A percentile compares a stretch with the other conserved stretches of the same genome.
Conservation (phyloP, 2,329 filamentous ascomycete genomes). For the Chalaropsis thielavioides region DNA sequence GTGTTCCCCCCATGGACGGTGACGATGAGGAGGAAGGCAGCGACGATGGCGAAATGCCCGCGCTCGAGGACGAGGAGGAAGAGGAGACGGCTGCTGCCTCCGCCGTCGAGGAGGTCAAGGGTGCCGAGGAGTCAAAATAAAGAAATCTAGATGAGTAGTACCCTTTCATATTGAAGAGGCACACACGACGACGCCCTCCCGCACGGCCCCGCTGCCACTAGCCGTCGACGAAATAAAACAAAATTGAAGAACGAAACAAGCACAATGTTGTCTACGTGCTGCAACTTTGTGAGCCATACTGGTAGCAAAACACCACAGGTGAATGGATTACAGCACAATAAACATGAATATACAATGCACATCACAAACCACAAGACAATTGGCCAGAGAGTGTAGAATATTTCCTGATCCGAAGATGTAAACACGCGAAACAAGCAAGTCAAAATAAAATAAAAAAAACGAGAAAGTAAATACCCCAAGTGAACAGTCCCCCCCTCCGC, state of each 20-base stretch:
- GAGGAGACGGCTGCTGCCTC: slow-evolving; percentile 22
- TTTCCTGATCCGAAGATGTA: neutral
- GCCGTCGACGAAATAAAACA: neutral
- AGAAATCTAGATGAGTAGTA: slow-evolving; percentile 5
- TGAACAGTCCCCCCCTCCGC: neutral
- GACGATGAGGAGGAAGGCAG: slow-evolving; percentile 40
- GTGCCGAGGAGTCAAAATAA: slow-evolving; percentile 4
- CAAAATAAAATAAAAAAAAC: slow-evolving; percentile 6
- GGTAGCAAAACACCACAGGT: too few relatives aligned
- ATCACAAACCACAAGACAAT: too few relatives aligned
- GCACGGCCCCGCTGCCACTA: too few relatives aligned
- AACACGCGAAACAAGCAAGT: neutral
- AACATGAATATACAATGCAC: too few relatives aligned
- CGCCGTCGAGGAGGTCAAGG: slow-evolving; percentile 1
- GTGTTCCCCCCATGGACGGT: slow-evolving; percentile 26
- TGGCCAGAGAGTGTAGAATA: neutral
- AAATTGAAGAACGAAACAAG: neutral
- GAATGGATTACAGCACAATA: too few relatives aligned
- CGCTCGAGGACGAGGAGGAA: slow-evolving; percentile 51
- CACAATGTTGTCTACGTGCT: too few relatives aligned
- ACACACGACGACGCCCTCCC: neutral
- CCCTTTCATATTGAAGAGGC: neutral
- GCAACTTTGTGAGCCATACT: too few relatives aligned
- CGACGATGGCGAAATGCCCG: slow-evolving; percentile 66
- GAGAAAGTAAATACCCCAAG: neutral